These are phyloP conservation scores for Gossypium stocksii DNA, from an alignment of 345 rosid species.

Conservation along the genomic window DNA sequence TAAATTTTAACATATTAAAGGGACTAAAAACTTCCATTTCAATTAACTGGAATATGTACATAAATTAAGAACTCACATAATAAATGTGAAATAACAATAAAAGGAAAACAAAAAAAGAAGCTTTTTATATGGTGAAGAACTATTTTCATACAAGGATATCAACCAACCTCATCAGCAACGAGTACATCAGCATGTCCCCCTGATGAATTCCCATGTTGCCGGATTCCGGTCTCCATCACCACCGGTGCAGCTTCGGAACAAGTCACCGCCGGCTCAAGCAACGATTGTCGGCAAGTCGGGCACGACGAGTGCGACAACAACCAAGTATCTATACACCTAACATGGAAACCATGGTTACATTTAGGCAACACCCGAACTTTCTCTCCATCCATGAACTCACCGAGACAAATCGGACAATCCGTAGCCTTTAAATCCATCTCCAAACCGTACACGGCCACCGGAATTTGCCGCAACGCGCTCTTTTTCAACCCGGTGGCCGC, in stretches of 20 bases:
- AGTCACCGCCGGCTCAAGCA: constrained; percentile 34
- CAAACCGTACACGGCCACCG: constrained; percentile 44
- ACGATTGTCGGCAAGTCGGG: constrained; percentile 62
- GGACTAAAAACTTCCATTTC: neutral
- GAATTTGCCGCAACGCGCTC: constrained; percentile 53
- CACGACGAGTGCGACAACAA: constrained; percentile 65
- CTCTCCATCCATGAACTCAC: constrained; percentile 61
- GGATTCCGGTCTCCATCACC: constrained; percentile 23
- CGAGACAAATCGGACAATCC: constrained; percentile 72
- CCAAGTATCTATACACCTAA: constrained; percentile 64
- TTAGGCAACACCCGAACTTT: constrained; percentile 62
- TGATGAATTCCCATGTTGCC: constrained; percentile 25
- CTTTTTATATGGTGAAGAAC: neutral
- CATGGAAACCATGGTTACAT: constrained; percentile 72
- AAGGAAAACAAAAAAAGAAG: neutral
- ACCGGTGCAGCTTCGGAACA: constrained; percentile 25
- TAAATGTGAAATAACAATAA: neutral
- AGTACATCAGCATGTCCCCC: constrained; percentile 22
- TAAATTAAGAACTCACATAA: neutral
- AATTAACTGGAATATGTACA: neutral
- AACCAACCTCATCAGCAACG: constrained; percentile 26
- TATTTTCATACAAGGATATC: neutral
- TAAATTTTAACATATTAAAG: no score
- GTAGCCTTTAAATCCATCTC: constrained; percentile 43
- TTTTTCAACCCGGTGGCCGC: constrained; percentile 50